These are phyloP conservation scores for Fagus sylvatica DNA, from an alignment of 306 rosid species.

Conservation along the genomic window DNA sequence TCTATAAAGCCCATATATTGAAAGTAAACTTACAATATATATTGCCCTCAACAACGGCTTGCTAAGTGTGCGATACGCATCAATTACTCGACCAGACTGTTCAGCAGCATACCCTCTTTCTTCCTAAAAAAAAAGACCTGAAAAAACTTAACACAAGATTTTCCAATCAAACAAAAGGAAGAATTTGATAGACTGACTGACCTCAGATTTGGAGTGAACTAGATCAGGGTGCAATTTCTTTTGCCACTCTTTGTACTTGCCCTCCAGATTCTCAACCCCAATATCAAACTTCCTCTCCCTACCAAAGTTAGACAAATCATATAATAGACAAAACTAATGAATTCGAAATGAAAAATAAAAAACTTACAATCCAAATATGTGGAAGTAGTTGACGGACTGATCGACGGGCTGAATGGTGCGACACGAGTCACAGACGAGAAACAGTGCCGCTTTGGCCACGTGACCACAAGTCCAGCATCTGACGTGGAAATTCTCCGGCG, in stretches of 20 bases:
- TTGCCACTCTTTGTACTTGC: constrained; percentile 91
- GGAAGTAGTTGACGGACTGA: constrained; percentile 66
- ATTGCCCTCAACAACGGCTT: constrained; percentile 78
- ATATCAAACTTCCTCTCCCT: constrained; percentile 78
- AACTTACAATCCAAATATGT: constrained; percentile 79
- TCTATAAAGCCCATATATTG: not conserved
- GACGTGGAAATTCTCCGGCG: constrained; percentile 28
- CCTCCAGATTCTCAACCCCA: constrained; percentile 63
- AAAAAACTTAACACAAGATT: constrained; percentile 1
- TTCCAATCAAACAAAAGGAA: not conserved
- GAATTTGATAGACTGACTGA: constrained; percentile 29
- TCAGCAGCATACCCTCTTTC: constrained; percentile 90
- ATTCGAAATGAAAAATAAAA: too few species aligned
- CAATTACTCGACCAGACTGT: constrained; percentile 88
- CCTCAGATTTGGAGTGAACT: constrained; percentile 94
- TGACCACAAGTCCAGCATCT: constrained; percentile 78
- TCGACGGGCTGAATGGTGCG: constrained; percentile 75
- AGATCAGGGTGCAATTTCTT: constrained; percentile 95
- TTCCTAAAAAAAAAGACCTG: constrained; percentile 42
- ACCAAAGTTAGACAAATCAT: constrained; percentile 11
- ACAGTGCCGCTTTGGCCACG: constrained; percentile 38
- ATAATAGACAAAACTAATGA: not conserved
- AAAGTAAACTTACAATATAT: constrained; percentile 63
- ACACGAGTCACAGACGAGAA: constrained; percentile 70
- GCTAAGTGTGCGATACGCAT: constrained; percentile 79